phyloP scores from a whole-genome alignment of 208 protist genomes.

The Crithidia brevicula region DNA sequence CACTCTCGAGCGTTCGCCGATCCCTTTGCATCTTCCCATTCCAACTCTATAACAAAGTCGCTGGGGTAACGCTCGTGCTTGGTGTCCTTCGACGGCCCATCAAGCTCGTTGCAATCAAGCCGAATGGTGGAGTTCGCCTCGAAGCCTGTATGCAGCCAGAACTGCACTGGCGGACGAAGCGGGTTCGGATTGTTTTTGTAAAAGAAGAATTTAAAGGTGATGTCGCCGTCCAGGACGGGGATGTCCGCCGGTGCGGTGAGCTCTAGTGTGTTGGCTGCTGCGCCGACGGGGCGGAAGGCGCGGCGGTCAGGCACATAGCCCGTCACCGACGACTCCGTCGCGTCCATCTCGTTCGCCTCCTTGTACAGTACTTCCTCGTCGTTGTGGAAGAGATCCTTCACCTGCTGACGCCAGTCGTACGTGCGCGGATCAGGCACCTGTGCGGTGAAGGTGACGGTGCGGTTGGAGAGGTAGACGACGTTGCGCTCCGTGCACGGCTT shows the following conservation, averaged over 20 bases:
- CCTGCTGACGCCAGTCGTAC: conserved; percentile 53
- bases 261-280: conserved; percentile 40
- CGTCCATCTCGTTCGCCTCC: conserved; percentile 52
- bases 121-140: conserved; percentile 36
- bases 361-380: conserved; percentile 65
- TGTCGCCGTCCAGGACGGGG: conserved; percentile 54
- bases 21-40: conserved; percentile 35
- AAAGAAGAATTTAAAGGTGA: conserved; percentile 76
- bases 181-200: conserved; percentile 70
- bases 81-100: conserved; percentile 79
- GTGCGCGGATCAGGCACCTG: conserved; percentile 49
- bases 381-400: conserved; percentile 60
- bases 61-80: conserved; percentile 64
- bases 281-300: conserved; percentile 18
- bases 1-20: conserved; percentile 12
- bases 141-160: conserved; percentile 81
- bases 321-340: conserved; percentile 21
- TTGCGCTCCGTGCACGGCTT: conserved; percentile 68
- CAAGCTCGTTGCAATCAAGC: conserved; percentile 47
- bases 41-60: conserved; percentile 59
- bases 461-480: conserved; percentile 68
- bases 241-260: conserved; percentile 44
- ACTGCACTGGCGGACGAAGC: conserved; percentile 67
- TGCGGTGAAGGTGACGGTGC: conserved; percentile 49
- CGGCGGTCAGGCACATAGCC: conserved; percentile 31